Evolutionary conservation across 371 early-diverging fungal genomes (phyloP), one percentile per base, ranked within the genome.

Genomic region (Mortierella sp.): DNA sequence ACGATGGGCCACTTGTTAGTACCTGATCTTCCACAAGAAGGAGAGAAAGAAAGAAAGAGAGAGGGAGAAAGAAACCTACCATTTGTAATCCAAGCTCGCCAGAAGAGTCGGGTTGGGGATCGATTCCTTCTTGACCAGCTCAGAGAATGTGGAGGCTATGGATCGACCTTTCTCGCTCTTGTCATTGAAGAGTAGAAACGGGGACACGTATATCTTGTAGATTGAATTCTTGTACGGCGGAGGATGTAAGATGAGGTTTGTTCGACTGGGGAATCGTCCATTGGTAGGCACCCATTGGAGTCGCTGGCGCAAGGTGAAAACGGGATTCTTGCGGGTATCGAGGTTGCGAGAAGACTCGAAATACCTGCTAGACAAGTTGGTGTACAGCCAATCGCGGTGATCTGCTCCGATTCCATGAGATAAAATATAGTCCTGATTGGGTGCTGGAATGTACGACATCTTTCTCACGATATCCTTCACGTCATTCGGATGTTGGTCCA

Each of bases 401-500:
- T 68, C 68, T 19, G 69, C 63, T 17, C 67, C 60, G 41, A 67
- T 50, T 13, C 69, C 69, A 46, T 76, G 77, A 22, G 69, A 57
- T 37, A 57, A 45, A 29, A 65, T 62, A 40, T 76, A 76, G 44
- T 27, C 49, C 21, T 60, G 13, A 22, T 69, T 69, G 58, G 64
- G 69, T 3, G 55, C 77, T 24, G 77, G 69, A 17, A 76, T 60
- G 25, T 76, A 76, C 0, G 77, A 76, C 0, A 69, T 61, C 54
- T 43, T 64, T 46, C 59, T 60, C 55, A 76, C 65, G 66, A 76
- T 64, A 25, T 76, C 64, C 24, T 44, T 53, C 2, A 76, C 39
- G 4, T 65, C 43, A 22, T 40, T 58, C 1, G 77, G 77, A 27
- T 69, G 65, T 5, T 61, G 53, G 9, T 61, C 66, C 3, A 65